Evolutionary conservation across 192 early-diverging fungal species (phyloP).

Genomic region (Coemansia sp.): DNA sequence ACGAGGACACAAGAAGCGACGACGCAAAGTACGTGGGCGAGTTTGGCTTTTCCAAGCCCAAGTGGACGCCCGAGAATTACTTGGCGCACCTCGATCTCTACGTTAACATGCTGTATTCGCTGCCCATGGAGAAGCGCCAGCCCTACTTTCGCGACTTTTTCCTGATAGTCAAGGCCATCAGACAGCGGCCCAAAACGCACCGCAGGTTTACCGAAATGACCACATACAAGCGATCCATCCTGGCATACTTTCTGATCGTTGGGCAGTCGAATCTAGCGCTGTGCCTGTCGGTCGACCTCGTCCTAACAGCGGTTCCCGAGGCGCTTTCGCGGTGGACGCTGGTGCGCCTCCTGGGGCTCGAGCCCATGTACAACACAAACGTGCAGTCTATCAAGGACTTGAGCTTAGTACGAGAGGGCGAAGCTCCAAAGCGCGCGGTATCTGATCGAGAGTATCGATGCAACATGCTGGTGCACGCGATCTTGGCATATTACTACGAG

Average conservation of each 20-base stretch:
- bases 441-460: constrained; percentile 18
- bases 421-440: background rate
- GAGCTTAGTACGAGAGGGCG: background rate
- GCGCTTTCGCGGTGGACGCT: constrained; percentile 28
- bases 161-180: constrained; percentile 47
- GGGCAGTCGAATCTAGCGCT: constrained; percentile 26
- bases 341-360: constrained; percentile 7
- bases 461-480: constrained; percentile 14
- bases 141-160: constrained; percentile 43
- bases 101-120: constrained; percentile 13
- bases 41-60: constrained; percentile 30
- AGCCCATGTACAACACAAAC: constrained; percentile 2
- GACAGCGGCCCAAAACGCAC: constrained; percentile 29
- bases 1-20: background rate
- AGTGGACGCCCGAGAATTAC: constrained; percentile 4
- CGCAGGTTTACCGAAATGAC: background rate
- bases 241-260: constrained; percentile 27
- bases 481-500: constrained; percentile 25
- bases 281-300: constrained; percentile 10
- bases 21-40: constrained; percentile 12
- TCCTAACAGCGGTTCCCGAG: constrained; percentile 5
- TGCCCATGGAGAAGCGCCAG: background rate
- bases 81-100: constrained; percentile 26
- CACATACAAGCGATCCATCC: constrained; percentile 9
- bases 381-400: background rate